Conservation (phyloP, 306 rosid genomes). For the Corylus americana region DNA sequence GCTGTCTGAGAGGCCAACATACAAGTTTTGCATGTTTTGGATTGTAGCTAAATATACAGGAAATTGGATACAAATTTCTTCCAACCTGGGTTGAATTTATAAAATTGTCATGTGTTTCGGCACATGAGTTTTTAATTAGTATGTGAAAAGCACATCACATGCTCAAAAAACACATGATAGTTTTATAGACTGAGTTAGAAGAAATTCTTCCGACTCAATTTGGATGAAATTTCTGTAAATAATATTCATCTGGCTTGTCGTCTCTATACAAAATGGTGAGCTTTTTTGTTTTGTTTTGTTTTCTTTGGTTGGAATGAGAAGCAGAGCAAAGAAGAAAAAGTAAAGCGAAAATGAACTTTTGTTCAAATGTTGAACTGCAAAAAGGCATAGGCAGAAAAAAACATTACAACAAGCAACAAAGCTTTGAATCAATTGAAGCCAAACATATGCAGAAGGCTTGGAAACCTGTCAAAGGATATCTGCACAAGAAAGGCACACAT, state of each 20-base stretch:
- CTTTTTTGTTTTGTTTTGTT: background rate
- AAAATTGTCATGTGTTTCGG: no score
- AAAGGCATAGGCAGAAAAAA: constrained; percentile 5
- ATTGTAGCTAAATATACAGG: no score
- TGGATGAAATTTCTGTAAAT: no score
- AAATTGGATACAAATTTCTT: no score
- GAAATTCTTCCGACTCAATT: no score
- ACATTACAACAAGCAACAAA: constrained; percentile 67
- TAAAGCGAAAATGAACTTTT: constrained; percentile 1
- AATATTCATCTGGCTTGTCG: background rate
- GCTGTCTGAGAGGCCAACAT: no score
- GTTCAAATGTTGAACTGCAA: constrained; percentile 64
- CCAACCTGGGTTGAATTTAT: no score
- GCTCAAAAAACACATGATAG: no score
- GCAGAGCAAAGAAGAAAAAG: background rate
- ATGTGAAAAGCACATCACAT: no score
- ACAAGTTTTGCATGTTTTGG: no score
- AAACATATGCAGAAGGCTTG: constrained; percentile 90
- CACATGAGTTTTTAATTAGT: no score
- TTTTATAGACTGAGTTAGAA: no score
- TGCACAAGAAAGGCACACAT: constrained; percentile 38
- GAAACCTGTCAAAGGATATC: constrained; percentile 95
- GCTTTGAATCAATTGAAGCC: constrained; percentile 89
- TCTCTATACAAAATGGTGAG: background rate
- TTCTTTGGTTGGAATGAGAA: constrained; percentile 5